Conservation (phyloP, 179 eudicot species). For the Amaranthus tricolor region DNA sequence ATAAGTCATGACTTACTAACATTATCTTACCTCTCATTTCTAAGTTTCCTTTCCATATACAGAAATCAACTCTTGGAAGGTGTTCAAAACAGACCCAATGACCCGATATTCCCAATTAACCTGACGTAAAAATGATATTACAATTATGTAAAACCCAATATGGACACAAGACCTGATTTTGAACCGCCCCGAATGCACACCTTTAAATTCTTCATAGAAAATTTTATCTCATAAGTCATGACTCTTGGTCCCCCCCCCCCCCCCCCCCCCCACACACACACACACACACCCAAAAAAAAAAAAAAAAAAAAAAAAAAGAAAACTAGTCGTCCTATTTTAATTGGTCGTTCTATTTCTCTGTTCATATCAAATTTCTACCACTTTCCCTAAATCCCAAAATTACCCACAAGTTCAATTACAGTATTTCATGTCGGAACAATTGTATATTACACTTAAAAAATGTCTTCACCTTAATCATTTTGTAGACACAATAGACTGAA, state of each 20-base stretch:
- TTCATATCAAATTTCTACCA: neutral
- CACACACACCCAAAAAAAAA: no score
- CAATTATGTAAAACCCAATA: no score
- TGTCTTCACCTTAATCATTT: slow-evolving; percentile 77
- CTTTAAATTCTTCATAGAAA: neutral
- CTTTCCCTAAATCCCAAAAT: neutral
- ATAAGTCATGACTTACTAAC: neutral
- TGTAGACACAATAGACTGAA: slow-evolving; percentile 93
- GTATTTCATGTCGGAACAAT: neutral
- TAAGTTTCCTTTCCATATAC: neutral
- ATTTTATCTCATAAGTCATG: neutral
- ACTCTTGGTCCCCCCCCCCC: neutral
- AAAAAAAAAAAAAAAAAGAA: neutral
- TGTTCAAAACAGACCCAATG: no score
- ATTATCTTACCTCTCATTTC: neutral
- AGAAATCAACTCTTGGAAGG: no score
- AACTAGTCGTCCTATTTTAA: neutral
- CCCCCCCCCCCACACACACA: no score
- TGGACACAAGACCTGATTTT: no score
- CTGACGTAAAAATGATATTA: no score
- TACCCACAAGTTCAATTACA: neutral
- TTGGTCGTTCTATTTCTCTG: neutral
- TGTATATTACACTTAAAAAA: neutral
- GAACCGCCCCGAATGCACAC: no score
- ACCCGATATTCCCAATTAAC: no score